A percentile compares a stretch with the other conserved stretches of the same genome.
Evolutionary conservation across 1,139 yeast species (phyloP).

Genomic region (Candida tetrigidarum): DNA sequence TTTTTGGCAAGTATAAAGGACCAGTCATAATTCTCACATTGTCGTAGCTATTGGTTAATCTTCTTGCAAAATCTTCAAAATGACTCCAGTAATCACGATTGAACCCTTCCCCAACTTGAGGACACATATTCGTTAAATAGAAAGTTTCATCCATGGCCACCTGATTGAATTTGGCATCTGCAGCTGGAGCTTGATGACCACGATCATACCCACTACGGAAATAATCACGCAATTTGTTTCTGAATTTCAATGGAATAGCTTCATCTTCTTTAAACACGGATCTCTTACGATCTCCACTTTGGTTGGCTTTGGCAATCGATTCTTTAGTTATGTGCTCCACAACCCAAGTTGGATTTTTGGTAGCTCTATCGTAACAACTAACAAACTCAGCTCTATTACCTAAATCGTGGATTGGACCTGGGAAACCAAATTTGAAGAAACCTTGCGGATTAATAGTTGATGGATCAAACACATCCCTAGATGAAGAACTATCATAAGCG

Average conservation of each 20-base stretch:
- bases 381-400: slow-evolving; percentile 75
- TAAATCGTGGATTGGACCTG: slow-evolving; percentile 91
- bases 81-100: slow-evolving; percentile 98
- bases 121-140: slow-evolving; percentile 85
- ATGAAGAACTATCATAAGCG: slow-evolving; percentile 19
- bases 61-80: slow-evolving; percentile 85
- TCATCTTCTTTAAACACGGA: slow-evolving; percentile 90
- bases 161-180: slow-evolving; percentile 91
- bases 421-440: slow-evolving; percentile 88
- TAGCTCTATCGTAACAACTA: slow-evolving; percentile 84
- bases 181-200: slow-evolving; percentile 99
- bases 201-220: slow-evolving; percentile 96
- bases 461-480: slow-evolving; percentile 29
- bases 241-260: slow-evolving; percentile 72
- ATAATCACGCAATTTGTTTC: slow-evolving; percentile 80
- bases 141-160: slow-evolving; percentile 95
- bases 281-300: slow-evolving; percentile 73
- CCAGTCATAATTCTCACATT: slow-evolving; percentile 91
- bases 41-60: slow-evolving; percentile 68
- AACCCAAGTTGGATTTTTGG: slow-evolving; percentile 87
- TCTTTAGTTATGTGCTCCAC: slow-evolving; percentile 87
- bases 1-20: slow-evolving; percentile 86
- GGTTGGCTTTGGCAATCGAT: slow-evolving; percentile 50
- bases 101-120: slow-evolving; percentile 98
- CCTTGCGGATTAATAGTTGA: slow-evolving; percentile 64